phyloP scores from a whole-genome alignment of 2,329 filamentous ascomycete species.

The Diaporthe longicolla region DNA sequence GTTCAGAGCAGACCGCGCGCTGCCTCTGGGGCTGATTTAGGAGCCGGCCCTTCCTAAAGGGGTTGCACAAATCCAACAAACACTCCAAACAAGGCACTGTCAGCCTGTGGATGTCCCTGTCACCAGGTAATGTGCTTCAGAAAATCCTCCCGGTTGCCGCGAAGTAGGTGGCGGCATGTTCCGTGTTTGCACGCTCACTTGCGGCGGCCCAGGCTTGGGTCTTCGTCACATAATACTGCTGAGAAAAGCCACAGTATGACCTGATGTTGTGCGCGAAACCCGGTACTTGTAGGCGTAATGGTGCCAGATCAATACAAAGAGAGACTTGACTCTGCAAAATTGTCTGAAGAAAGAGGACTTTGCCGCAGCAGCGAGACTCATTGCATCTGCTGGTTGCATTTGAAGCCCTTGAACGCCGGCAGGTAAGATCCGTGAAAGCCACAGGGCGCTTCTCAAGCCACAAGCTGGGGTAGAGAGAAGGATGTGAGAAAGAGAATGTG shows the following conservation, averaged over 20 bases:
- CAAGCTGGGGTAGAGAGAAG: constrained; percentile 17
- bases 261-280: neutral
- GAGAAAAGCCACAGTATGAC: neutral
- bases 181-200: constrained; percentile 11
- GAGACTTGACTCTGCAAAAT: neutral
- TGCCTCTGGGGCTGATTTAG: neutral
- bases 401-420: neutral
- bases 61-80: constrained; percentile 7
- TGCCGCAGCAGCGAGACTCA: neutral
- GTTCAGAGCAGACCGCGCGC: constrained; percentile 14
- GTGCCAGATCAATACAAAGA: neutral
- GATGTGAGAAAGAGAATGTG: neutral
- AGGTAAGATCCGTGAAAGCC: neutral
- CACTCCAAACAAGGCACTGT: neutral
- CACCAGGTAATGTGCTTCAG: neutral
- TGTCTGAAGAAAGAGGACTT: neutral
- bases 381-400: neutral
- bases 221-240: constrained; percentile 16
- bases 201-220: constrained; percentile 16
- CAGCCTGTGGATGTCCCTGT: constrained; percentile 4
- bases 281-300: neutral
- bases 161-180: constrained; percentile 7
- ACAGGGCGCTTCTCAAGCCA: constrained; percentile 14
- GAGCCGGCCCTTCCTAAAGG: neutral
- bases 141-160: constrained; percentile 4